Percentiles rank a stretch among this genome's conserved stretches.
These are phyloP conservation scores for Gloeophyllum trabeum DNA, from an alignment of 768 basidiomycete genomes.

Conservation along the genomic window DNA sequence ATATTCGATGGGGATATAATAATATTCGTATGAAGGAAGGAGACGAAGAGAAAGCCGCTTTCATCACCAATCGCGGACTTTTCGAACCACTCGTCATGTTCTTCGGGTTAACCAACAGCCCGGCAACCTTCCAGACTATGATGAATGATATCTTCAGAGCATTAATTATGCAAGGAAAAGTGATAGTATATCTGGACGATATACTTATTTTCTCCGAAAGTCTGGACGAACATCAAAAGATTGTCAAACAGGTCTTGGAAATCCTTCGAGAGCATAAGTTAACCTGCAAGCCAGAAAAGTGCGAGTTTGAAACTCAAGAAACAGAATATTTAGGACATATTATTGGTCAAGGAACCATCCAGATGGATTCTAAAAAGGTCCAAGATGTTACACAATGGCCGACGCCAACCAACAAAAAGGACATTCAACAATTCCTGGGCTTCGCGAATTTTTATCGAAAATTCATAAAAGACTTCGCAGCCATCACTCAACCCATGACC, in stretches of 20 bases:
- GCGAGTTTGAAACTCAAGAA: too few species aligned
- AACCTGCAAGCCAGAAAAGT: too few species aligned
- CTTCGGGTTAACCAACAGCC: too few species aligned
- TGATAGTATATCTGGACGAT: neutral
- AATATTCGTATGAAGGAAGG: slow-evolving; percentile 15
- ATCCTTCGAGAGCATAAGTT: neutral
- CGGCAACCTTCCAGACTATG: neutral
- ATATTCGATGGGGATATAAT: slow-evolving; percentile 19
- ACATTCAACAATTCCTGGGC: slow-evolving; percentile 29
- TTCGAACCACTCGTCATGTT: too few species aligned
- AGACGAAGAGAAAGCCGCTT: too few species aligned
- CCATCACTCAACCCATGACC: too few species aligned
- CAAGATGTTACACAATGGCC: slow-evolving; percentile 24
- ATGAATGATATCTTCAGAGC: neutral
- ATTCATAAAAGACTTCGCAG: slow-evolving; percentile 27
- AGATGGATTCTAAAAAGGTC: neutral
- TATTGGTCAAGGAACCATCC: too few species aligned
- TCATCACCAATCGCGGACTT: too few species aligned
- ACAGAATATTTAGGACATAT: too few species aligned
- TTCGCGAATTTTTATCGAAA: slow-evolving; percentile 33
- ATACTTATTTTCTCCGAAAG: neutral
- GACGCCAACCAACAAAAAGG: slow-evolving; percentile 16
- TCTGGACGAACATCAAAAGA: neutral
- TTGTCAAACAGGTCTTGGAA: neutral
- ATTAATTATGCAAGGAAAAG: too few species aligned